These are phyloP conservation scores for Rhodamnia argentea DNA, from an alignment of 345 rosid species.

Conservation along the genomic window DNA sequence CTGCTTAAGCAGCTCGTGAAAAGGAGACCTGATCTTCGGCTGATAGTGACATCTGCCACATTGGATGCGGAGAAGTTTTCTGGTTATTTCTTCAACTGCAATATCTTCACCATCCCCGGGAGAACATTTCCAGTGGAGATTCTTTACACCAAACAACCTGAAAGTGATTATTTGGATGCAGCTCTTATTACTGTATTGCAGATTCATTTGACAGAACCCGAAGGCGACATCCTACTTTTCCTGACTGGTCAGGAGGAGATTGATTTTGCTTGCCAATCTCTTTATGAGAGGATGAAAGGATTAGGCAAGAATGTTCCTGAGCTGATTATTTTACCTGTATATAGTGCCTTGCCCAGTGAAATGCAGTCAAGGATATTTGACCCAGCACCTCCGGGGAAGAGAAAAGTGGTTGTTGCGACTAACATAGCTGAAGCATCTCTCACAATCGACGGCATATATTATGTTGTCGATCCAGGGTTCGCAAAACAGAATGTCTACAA, in stretches of 20 bases:
- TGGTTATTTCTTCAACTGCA: constrained; percentile 69
- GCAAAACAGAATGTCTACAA: constrained; percentile 76
- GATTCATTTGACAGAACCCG: constrained; percentile 85
- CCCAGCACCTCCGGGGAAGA: constrained; percentile 71
- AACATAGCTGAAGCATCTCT: constrained; percentile 82
- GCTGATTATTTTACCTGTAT: constrained; percentile 70
- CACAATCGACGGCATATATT: constrained; percentile 68
- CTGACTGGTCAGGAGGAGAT: constrained; percentile 89
- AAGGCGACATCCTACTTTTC: constrained; percentile 73
- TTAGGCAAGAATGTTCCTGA: constrained; percentile 66
- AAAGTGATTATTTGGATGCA: constrained; percentile 79
- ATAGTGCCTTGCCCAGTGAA: constrained; percentile 82
- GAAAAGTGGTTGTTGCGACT: constrained; percentile 85
- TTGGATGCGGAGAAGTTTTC: constrained; percentile 81
- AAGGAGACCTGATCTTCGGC: constrained; percentile 56
- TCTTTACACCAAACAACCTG: constrained; percentile 68
- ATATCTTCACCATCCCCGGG: constrained; percentile 78
- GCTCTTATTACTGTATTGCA: constrained; percentile 66
- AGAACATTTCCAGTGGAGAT: constrained; percentile 83
- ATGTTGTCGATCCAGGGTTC: constrained; percentile 84
- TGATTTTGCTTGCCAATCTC: constrained; percentile 69
- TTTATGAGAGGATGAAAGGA: constrained; percentile 66
- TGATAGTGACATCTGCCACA: constrained; percentile 78
- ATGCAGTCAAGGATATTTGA: constrained; percentile 88
- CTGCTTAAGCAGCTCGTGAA: constrained; percentile 54